Percentiles rank a stretch among this genome's conserved stretches.
phyloP scores from a whole-genome alignment of 257 asterid species.

The Nicotiana obtusifolia region DNA sequence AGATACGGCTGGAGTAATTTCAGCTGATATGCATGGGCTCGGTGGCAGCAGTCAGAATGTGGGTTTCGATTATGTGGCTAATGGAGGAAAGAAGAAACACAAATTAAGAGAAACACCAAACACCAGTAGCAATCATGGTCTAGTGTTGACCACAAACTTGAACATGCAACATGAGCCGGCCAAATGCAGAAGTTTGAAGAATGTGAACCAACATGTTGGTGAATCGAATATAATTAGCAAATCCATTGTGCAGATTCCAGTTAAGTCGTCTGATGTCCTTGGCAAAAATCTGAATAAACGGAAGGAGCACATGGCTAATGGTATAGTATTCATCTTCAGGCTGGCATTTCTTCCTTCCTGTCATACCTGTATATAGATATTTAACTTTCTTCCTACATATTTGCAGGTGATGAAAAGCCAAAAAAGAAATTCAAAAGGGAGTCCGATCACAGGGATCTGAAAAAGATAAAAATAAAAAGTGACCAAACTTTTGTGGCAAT shows the following conservation, averaged over 20 bases:
- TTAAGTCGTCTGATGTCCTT: constrained; percentile 24
- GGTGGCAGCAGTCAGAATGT: constrained; percentile 24
- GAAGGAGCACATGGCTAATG: constrained; percentile 45
- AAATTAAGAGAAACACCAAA: constrained; percentile 39
- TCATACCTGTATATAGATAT: constrained; percentile 14
- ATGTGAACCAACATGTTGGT: constrained; percentile 36
- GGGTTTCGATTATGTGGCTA: constrained; percentile 21
- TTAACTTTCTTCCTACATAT: constrained; percentile 22
- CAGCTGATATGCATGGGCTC: constrained; percentile 29
- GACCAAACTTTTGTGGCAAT: constrained; percentile 32
- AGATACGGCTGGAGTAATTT: constrained; percentile 30
- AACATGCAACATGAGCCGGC: constrained; percentile 28
- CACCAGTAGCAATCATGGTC: constrained; percentile 23
- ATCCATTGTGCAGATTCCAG: constrained; percentile 27
- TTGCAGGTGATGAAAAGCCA: constrained; percentile 54
- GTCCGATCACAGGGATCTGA: constrained; percentile 32
- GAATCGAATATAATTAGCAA: constrained; percentile 33
- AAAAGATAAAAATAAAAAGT: constrained; percentile 36
- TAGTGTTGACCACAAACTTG: constrained; percentile 19
- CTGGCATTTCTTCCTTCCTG: constrained; percentile 17
- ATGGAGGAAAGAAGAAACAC: constrained; percentile 43
- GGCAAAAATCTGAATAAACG: constrained; percentile 33
- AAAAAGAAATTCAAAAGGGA: constrained; percentile 49
- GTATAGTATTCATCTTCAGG: constrained; percentile 32
- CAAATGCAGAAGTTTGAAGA: constrained; percentile 41